Conservation (phyloP, 305 asterid genomes). For the Solanum hybrid region DNA sequence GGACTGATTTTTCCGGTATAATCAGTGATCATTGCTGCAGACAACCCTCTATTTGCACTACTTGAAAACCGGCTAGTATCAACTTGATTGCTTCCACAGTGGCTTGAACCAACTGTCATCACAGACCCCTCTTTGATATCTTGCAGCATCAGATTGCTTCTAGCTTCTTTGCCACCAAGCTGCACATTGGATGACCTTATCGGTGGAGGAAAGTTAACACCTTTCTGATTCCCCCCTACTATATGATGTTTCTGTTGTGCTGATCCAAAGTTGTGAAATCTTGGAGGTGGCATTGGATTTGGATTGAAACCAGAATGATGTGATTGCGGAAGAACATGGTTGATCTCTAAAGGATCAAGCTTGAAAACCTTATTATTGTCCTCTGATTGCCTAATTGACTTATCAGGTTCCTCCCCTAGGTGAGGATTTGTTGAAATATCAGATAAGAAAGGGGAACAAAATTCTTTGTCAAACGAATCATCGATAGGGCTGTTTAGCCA, state of each 20-base stretch:
- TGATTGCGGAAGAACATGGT: constrained; percentile 4
- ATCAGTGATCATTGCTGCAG: constrained; percentile 21
- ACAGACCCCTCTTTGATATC: constrained; percentile 30
- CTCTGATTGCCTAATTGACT: constrained; percentile 9
- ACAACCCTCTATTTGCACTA: constrained; percentile 15
- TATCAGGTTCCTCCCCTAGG: constrained; percentile 13
- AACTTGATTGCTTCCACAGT: constrained; percentile 68
- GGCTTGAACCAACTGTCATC: constrained; percentile 56
- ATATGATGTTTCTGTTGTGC: constrained; percentile 8
- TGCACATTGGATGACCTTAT: constrained; percentile 2
- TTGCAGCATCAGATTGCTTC: constrained; percentile 6
- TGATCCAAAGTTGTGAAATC: constrained; percentile 21
- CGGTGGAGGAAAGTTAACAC: constrained; percentile 7
- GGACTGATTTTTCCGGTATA: constrained; percentile 25
- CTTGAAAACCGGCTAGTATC: constrained; percentile 37
- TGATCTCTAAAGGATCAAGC: constrained; percentile 5
- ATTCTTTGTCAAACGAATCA: constrained; percentile 57
- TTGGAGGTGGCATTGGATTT: constrained; percentile 30
- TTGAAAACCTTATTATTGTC: constrained; percentile 12
- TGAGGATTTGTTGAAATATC: constrained; percentile 30
- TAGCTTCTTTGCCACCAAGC: background rate
- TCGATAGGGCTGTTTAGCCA: constrained; percentile 54
- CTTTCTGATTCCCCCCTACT: background rate
- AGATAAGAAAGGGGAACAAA: constrained; percentile 40
- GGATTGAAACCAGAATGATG: constrained; percentile 13